Evolutionary conservation across 2,329 filamentous ascomycete genomes (phyloP).

Genomic region (Endoconidiophora polonica): DNA sequence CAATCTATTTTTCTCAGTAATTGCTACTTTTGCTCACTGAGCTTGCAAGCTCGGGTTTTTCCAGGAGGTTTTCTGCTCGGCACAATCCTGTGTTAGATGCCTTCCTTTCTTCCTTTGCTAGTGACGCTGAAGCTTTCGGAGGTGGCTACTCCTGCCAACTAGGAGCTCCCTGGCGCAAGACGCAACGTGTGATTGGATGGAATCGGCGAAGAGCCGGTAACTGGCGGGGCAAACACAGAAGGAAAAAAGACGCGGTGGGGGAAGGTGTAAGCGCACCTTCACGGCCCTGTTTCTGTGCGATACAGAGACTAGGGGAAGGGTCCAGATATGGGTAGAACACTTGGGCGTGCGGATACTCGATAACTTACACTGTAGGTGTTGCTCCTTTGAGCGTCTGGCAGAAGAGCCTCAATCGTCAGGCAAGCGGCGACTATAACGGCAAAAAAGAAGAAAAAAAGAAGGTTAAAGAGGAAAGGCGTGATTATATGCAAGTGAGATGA

Average conservation of each 20-base stretch:
- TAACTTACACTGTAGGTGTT: neutral
- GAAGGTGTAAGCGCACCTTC: conserved; percentile 12
- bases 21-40: neutral
- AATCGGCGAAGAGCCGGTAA: neutral
- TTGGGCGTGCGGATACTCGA: neutral
- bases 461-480: too few relatives aligned
- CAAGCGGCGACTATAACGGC: neutral
- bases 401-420: conserved; percentile 1
- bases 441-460: too few relatives aligned
- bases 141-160: conserved; percentile 4
- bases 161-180: conserved; percentile 1
- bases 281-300: neutral
- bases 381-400: neutral
- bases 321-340: neutral
- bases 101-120: neutral
- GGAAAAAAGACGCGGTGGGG: conserved; percentile 8
- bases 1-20: neutral
- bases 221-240: neutral
- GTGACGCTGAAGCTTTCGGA: neutral
- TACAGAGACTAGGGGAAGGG: neutral
- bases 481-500: neutral
- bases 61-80: neutral
- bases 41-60: neutral
- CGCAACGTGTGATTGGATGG: conserved; percentile 3
- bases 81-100: conserved; percentile 2